Percentiles rank a stretch among this genome's conserved stretches.
Conservation (phyloP, 2,329 filamentous ascomycete species). For the Cyphellophora attinorum region DNA sequence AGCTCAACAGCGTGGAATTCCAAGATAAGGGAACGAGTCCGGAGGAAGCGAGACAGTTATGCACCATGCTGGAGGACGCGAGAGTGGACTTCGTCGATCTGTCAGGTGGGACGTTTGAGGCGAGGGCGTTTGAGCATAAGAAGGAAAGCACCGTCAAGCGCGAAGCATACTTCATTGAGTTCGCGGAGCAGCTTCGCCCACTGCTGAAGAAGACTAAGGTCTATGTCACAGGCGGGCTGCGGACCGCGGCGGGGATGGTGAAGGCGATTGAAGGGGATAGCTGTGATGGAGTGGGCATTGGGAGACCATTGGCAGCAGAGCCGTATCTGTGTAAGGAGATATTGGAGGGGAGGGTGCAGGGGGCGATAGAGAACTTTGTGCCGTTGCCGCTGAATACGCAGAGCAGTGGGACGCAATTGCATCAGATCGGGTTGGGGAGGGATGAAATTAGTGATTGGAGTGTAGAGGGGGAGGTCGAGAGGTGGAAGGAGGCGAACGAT, state of each 20-base stretch:
- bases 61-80: slow-evolving; percentile 12
- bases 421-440: slow-evolving; percentile 13
- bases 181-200: slow-evolving; percentile 16
- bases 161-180: slow-evolving; percentile 17
- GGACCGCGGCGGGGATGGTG: slow-evolving; percentile 13
- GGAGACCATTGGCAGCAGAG: slow-evolving; percentile 13
- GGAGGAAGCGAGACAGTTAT: slow-evolving; percentile 13
- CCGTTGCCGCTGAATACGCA: slow-evolving; percentile 14
- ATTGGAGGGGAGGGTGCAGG: slow-evolving; percentile 9
- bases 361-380: slow-evolving; percentile 14
- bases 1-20: slow-evolving; percentile 17
- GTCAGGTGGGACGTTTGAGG: slow-evolving; percentile 15
- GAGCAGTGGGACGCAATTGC: slow-evolving; percentile 13
- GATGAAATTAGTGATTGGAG: slow-evolving; percentile 15
- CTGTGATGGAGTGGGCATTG: slow-evolving; percentile 15
- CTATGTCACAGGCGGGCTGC: slow-evolving; percentile 15
- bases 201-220: slow-evolving; percentile 15
- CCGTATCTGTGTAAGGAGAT: slow-evolving; percentile 14
- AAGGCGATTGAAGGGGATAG: slow-evolving; percentile 9
- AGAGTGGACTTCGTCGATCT: slow-evolving; percentile 17
- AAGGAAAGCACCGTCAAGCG: slow-evolving; percentile 12
- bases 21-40: slow-evolving; percentile 15
- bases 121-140: slow-evolving; percentile 14
- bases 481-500: slow-evolving; percentile 13
- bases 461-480: slow-evolving; percentile 16